phyloP scores from a whole-genome alignment of 768 basidiomycete species.

The Trametes villosa region DNA sequence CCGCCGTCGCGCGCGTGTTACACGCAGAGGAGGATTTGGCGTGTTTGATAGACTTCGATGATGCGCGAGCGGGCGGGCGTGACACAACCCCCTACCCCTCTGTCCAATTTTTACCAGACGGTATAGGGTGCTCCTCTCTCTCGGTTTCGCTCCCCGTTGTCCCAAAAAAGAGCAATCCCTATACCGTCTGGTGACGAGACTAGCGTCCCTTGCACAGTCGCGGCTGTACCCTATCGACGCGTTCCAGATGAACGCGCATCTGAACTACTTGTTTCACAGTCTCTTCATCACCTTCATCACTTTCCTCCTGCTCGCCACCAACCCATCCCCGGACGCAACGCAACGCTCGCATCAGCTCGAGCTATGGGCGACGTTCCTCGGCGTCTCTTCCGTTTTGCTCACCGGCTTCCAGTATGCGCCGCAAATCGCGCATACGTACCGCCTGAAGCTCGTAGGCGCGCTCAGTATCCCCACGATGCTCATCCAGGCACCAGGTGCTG shows the following conservation, averaged over 20 bases:
- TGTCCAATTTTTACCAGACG: too few relatives aligned
- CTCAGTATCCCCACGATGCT: slow-evolving; percentile 95
- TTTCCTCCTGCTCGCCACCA: slow-evolving; percentile 58
- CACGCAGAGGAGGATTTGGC: too few relatives aligned
- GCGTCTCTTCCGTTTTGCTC: slow-evolving; percentile 76
- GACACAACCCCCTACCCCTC: too few relatives aligned
- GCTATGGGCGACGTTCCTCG: slow-evolving; percentile 86
- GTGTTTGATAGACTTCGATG: too few relatives aligned
- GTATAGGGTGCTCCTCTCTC: too few relatives aligned
- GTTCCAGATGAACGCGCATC: too few relatives aligned
- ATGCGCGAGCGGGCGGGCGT: too few relatives aligned
- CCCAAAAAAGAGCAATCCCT: background rate
- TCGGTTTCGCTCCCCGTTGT: background rate
- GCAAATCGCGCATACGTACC: slow-evolving; percentile 82
- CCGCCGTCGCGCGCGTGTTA: too few relatives aligned
- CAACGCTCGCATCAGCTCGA: slow-evolving; percentile 44
- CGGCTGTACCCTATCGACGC: too few relatives aligned
- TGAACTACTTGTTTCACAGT: slow-evolving; percentile 39
- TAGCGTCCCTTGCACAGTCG: too few relatives aligned
- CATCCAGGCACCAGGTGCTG: slow-evolving; percentile 89
- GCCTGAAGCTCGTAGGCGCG: slow-evolving; percentile 82
- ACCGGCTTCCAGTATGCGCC: slow-evolving; percentile 88
- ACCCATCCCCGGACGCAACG: slow-evolving; percentile 40
- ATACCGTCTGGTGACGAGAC: background rate
- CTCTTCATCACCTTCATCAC: slow-evolving; percentile 64